phyloP scores from a whole-genome alignment of 2,329 filamentous ascomycete species.

The Bipolaris zeicola region DNA sequence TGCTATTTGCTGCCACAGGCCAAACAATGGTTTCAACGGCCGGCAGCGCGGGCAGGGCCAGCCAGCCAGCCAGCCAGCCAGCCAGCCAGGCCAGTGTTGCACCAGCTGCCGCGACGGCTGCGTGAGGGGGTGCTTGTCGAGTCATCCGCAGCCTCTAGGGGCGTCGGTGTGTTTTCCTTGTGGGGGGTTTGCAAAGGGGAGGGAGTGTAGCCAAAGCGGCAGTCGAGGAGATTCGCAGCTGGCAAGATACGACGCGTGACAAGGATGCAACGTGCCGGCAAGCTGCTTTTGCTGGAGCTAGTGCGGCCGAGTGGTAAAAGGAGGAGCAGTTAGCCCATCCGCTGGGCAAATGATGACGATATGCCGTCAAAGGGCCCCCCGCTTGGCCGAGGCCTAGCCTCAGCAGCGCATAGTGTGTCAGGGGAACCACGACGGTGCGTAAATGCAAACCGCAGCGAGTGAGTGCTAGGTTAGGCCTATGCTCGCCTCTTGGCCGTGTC shows the following conservation, averaged over 20 bases:
- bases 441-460: constrained; percentile 19
- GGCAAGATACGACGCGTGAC: constrained; percentile 15
- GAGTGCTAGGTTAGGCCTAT: constrained; percentile 26
- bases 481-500: constrained; percentile 31
- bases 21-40: constrained; percentile 23
- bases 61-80: constrained; percentile 22
- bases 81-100: constrained; percentile 35
- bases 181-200: constrained; percentile 3
- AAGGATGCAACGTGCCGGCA: constrained; percentile 17
- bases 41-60: constrained; percentile 13
- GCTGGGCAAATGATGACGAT: constrained; percentile 36
- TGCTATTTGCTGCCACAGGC: constrained; percentile 15
- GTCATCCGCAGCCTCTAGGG: constrained; percentile 35
- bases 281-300: constrained; percentile 21
- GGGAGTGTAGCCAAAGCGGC: background rate
- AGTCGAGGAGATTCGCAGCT: no score
- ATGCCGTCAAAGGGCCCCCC: constrained; percentile 21
- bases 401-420: constrained; percentile 8
- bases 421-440: constrained; percentile 27
- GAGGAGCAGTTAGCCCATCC: constrained; percentile 15
- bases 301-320: constrained; percentile 31
- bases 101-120: constrained; percentile 23
- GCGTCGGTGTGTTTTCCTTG: background rate
- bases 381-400: constrained; percentile 21
- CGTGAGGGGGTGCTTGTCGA: constrained; percentile 20